These are phyloP conservation scores for Gossypium trilobum DNA, from an alignment of 441 rosid genomes.

Conservation along the genomic window DNA sequence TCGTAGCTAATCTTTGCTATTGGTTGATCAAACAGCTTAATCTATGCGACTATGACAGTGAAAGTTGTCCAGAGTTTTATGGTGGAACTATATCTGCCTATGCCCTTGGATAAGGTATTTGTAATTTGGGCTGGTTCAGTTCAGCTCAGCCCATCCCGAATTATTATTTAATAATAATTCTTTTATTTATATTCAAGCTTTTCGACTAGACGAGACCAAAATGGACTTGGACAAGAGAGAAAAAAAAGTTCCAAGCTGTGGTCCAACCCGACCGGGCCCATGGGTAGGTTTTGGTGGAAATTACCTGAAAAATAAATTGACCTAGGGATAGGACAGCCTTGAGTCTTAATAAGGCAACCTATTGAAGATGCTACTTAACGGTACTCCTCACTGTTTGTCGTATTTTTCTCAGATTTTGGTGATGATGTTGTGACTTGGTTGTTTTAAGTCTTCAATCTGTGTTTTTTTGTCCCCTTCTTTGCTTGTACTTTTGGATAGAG, in stretches of 20 bases:
- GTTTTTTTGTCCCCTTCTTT: background rate
- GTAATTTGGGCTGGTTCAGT: too few relatives aligned
- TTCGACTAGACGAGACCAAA: too few relatives aligned
- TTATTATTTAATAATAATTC: too few relatives aligned
- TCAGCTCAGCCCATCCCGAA: too few relatives aligned
- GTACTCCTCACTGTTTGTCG: background rate
- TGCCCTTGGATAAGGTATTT: too few relatives aligned
- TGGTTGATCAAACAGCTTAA: background rate
- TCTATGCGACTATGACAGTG: background rate
- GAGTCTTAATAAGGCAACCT: background rate
- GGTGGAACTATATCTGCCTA: background rate
- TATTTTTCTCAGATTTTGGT: background rate
- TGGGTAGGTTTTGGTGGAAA: too few relatives aligned
- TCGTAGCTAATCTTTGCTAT: background rate
- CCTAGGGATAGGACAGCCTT: background rate
- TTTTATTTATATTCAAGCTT: too few relatives aligned
- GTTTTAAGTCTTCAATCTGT: background rate
- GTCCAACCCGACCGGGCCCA: too few relatives aligned
- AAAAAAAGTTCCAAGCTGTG: too few relatives aligned
- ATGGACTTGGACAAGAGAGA: too few relatives aligned
- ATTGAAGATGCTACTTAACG: background rate
- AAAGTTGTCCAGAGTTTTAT: background rate
- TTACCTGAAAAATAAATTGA: background rate
- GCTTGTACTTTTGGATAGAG: background rate
- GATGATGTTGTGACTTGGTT: background rate